These are phyloP conservation scores for Citrullus colocynthis DNA, from an alignment of 306 rosid genomes.

Conservation along the genomic window DNA sequence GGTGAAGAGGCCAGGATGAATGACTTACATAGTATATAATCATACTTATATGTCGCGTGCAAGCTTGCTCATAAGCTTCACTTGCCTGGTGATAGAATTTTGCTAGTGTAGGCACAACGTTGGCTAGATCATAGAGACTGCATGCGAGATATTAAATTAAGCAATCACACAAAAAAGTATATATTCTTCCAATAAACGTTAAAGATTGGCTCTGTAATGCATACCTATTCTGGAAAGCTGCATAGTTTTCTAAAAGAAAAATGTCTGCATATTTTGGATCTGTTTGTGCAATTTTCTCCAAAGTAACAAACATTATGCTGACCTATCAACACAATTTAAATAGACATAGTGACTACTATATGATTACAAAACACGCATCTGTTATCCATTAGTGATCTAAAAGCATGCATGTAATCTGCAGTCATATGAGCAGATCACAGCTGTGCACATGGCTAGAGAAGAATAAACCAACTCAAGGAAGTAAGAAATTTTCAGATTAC, in stretches of 20 bases:
- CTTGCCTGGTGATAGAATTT: slow-evolving; percentile 99
- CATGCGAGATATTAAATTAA: slow-evolving; percentile 12
- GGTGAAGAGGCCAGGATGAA: background rate
- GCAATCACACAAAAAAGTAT: background rate
- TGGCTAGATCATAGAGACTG: slow-evolving; percentile 95
- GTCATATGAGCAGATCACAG: background rate
- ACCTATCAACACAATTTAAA: slow-evolving; percentile 36
- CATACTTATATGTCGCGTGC: slow-evolving; percentile 82
- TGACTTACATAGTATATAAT: slow-evolving; percentile 74
- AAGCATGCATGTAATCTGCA: background rate
- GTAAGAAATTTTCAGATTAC: background rate
- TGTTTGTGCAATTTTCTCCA: slow-evolving; percentile 74
- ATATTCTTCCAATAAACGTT: background rate
- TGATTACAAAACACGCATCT: background rate
- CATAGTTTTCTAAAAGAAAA: slow-evolving; percentile 88
- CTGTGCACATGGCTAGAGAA: background rate
- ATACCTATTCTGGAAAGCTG: slow-evolving; percentile 96
- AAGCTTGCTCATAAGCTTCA: slow-evolving; percentile 93
- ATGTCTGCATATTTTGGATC: slow-evolving; percentile 86
- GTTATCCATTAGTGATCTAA: background rate
- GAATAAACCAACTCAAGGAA: background rate
- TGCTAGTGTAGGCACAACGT: slow-evolving; percentile 92
- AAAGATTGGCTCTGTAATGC: background rate
- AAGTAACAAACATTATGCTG: slow-evolving; percentile 89
- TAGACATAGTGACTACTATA: background rate